Evolutionary conservation across 1,284 basidiomycete species (phyloP).

Genomic region (Ceratobasidium sp.): DNA sequence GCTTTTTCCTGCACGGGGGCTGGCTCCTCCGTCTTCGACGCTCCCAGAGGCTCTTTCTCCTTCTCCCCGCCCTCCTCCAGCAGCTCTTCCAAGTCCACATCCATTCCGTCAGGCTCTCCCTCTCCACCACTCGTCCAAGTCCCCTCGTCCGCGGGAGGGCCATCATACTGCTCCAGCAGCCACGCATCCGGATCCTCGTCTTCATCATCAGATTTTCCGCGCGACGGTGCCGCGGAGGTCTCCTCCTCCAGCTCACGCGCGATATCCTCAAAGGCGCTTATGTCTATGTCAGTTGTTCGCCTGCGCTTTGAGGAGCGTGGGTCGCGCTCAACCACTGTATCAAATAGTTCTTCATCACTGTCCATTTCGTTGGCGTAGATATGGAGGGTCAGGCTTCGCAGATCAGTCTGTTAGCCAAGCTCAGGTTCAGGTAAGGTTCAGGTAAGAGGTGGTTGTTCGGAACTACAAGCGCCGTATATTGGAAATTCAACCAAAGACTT

Average conservation of each 20-base stretch:
- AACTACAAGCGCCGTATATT: no score
- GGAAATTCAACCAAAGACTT: no score
- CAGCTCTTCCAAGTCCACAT: constrained; percentile 1
- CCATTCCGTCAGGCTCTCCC: constrained; percentile 10
- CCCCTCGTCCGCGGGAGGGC: neutral
- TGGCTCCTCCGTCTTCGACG: neutral
- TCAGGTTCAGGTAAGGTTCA: no score
- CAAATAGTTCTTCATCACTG: constrained; percentile 33
- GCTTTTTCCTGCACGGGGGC: constrained; percentile 9
- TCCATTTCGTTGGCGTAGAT: neutral
- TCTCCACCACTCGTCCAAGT: constrained; percentile 15
- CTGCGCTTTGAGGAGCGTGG: neutral
- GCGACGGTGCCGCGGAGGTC: neutral
- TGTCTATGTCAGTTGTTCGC: neutral
- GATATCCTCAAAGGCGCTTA: constrained; percentile 22
- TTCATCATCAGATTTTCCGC: constrained; percentile 10
- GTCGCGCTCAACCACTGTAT: neutral
- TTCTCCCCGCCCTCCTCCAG: constrained; percentile 1
- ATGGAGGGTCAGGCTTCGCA: no score
- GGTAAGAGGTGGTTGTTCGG: no score
- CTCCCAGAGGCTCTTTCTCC: neutral
- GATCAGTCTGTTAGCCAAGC: no score
- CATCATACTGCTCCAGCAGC: constrained; percentile 19
- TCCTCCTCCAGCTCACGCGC: constrained; percentile 39
- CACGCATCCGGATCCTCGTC: constrained; percentile 39